Percentiles rank a stretch among this genome's conserved stretches.
These are phyloP conservation scores for Thraustotheca clavata DNA, from an alignment of 352 stramenopile genomes.

Conservation along the genomic window DNA sequence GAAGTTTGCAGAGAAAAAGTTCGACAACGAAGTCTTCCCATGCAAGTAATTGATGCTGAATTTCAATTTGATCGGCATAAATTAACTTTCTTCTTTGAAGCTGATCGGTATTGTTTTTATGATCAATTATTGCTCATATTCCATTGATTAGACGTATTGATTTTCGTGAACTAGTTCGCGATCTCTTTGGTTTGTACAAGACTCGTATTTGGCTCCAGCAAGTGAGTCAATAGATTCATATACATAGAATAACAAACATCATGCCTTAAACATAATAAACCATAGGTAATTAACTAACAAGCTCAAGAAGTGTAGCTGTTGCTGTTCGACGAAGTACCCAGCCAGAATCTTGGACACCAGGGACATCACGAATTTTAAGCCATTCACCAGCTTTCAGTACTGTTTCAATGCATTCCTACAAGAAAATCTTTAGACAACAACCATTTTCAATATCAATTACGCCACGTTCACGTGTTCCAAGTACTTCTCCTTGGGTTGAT, in stretches of 20 bases:
- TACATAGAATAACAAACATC: neutral
- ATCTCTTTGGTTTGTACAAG: conserved; percentile 99
- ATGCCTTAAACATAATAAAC: neutral
- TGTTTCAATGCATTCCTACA: conserved; percentile 13
- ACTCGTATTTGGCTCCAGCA: conserved; percentile 98
- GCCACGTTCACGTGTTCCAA: neutral
- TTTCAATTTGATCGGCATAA: conserved; percentile 99
- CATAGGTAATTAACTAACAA: neutral
- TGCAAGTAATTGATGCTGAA: conserved; percentile 97
- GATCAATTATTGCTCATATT: neutral
- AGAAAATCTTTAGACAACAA: neutral
- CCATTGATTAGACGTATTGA: conserved; percentile 81
- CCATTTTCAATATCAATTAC: neutral
- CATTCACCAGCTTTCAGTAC: conserved; percentile 16
- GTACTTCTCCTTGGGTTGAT: neutral
- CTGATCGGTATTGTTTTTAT: conserved; percentile 76
- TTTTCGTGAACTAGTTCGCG: conserved; percentile 95
- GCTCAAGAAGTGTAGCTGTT: neutral
- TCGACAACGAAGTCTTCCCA: conserved; percentile 88
- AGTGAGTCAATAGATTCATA: conserved; percentile 29
- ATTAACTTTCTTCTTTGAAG: conserved; percentile 98
- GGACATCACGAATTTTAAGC: conserved; percentile 14
- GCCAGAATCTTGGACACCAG: neutral
- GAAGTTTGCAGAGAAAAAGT: conserved; percentile 96
- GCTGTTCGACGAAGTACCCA: conserved; percentile 1